These are phyloP conservation scores for Triticum timopheevii DNA, from an alignment of 176 grass and related monocot genomes.

Conservation along the genomic window DNA sequence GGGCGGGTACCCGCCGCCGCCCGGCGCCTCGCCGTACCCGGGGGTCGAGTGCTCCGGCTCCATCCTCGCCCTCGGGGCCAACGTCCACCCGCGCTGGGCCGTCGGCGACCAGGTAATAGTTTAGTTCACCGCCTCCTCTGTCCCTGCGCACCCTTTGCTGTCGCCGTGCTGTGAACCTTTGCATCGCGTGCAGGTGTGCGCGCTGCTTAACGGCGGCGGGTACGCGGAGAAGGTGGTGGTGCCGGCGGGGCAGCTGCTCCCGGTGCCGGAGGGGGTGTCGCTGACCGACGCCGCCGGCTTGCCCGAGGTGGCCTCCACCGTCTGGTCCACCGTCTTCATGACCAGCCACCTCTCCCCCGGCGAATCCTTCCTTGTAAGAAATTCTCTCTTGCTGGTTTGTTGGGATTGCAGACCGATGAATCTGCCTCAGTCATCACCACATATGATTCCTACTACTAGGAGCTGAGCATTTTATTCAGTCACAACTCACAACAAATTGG, in stretches of 20 bases:
- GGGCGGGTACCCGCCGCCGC: slow-evolving; percentile 47
- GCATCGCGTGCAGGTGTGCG: slow-evolving; percentile 45
- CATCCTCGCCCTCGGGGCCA: slow-evolving; percentile 51
- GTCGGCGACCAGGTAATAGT: slow-evolving; percentile 55
- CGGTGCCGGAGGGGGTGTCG: slow-evolving; percentile 60
- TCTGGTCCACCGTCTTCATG: slow-evolving; percentile 95
- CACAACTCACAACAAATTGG: neutral
- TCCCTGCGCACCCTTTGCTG: too few species aligned
- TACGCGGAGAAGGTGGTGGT: slow-evolving; percentile 86
- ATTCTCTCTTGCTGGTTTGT: neutral
- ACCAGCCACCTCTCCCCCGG: slow-evolving; percentile 64
- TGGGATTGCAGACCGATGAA: neutral
- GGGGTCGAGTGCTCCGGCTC: slow-evolving; percentile 85
- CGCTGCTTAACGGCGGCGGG: slow-evolving; percentile 62
- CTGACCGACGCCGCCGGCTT: slow-evolving; percentile 67
- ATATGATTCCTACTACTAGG: neutral
- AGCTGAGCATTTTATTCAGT: neutral
- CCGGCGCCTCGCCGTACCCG: slow-evolving; percentile 62
- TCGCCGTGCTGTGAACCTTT: neutral
- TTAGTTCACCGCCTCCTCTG: neutral
- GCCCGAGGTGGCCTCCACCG: slow-evolving; percentile 73
- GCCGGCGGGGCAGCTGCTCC: slow-evolving; percentile 58
- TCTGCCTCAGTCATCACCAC: neutral
- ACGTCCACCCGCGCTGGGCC: slow-evolving; percentile 40
- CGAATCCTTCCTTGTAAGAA: slow-evolving; percentile 79